phyloP scores from a whole-genome alignment of 345 rosid species.

The Euphorbia tirucalli region DNA sequence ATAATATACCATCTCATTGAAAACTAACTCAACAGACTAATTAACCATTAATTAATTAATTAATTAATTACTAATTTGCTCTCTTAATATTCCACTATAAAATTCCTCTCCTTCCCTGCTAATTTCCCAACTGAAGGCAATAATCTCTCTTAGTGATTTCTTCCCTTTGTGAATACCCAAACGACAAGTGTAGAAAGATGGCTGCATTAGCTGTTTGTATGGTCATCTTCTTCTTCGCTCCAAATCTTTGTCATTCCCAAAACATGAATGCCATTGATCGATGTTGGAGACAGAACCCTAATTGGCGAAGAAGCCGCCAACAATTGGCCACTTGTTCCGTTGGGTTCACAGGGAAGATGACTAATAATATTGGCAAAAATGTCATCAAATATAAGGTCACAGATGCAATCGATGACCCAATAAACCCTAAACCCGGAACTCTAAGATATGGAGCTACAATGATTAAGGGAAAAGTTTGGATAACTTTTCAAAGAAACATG shows the following conservation, averaged over 20 bases:
- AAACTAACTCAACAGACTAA: too few species aligned
- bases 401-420: constrained; percentile 59
- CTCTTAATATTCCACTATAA: neutral
- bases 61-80: too few species aligned
- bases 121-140: neutral
- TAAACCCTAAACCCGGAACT: constrained; percentile 62
- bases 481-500: constrained; percentile 66
- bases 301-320: constrained; percentile 47
- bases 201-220: constrained; percentile 26
- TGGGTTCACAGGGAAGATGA: constrained; percentile 61
- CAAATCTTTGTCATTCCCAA: constrained; percentile 6
- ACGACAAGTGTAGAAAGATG: constrained; percentile 4
- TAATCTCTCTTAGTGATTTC: neutral
- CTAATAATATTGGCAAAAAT: constrained; percentile 49
- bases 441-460: constrained; percentile 62
- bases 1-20: too few species aligned
- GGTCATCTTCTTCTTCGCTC: constrained; percentile 14
- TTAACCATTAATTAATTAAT: too few species aligned
- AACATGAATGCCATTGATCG: constrained; percentile 59
- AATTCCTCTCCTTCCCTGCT: neutral
- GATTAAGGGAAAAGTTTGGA: constrained; percentile 57
- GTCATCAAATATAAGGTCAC: constrained; percentile 47
- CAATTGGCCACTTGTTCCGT: constrained; percentile 55
- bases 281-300: constrained; percentile 57
- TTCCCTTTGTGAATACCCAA: neutral